Evolutionary conservation across 805 yeast species (phyloP).

Genomic region (Schwanniomyces occidentalis): DNA sequence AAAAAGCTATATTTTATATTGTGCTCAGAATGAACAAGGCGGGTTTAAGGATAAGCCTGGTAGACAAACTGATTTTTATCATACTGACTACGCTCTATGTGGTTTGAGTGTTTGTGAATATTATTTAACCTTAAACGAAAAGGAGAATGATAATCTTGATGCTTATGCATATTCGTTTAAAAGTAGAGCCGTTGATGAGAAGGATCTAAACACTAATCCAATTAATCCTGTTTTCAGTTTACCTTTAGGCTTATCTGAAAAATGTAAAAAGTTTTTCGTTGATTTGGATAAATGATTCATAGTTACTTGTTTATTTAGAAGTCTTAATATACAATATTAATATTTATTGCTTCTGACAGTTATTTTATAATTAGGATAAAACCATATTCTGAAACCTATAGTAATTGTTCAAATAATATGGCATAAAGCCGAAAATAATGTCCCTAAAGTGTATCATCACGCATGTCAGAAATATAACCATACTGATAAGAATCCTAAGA

Average conservation of each 20-base stretch:
- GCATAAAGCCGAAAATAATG: too few relatives aligned
- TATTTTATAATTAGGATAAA: too few relatives aligned
- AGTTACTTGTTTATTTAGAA: too few relatives aligned
- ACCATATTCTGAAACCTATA: too few relatives aligned
- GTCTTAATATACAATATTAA: too few relatives aligned
- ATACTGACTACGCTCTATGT: constrained; percentile 78
- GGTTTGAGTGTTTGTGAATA: constrained; percentile 70
- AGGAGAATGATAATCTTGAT: constrained; percentile 4
- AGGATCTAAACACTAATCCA: constrained; percentile 9
- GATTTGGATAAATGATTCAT: not conserved
- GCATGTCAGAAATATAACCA: too few relatives aligned
- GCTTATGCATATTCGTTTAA: constrained; percentile 20
- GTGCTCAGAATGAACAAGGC: constrained; percentile 71
- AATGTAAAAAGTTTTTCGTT: constrained; percentile 15
- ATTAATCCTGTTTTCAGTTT: constrained; percentile 31
- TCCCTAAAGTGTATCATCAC: too few relatives aligned
- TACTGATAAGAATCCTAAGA: too few relatives aligned
- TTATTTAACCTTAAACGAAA: constrained; percentile 19
- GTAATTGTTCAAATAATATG: too few relatives aligned
- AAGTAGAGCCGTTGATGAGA: constrained; percentile 8
- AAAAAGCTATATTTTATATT: constrained; percentile 64
- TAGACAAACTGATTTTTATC: constrained; percentile 78
- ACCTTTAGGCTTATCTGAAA: constrained; percentile 35
- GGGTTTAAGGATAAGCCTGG: constrained; percentile 93
- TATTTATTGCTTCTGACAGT: too few relatives aligned